phyloP scores from a whole-genome alignment of 331 rosid species.

The Malus hybrid region DNA sequence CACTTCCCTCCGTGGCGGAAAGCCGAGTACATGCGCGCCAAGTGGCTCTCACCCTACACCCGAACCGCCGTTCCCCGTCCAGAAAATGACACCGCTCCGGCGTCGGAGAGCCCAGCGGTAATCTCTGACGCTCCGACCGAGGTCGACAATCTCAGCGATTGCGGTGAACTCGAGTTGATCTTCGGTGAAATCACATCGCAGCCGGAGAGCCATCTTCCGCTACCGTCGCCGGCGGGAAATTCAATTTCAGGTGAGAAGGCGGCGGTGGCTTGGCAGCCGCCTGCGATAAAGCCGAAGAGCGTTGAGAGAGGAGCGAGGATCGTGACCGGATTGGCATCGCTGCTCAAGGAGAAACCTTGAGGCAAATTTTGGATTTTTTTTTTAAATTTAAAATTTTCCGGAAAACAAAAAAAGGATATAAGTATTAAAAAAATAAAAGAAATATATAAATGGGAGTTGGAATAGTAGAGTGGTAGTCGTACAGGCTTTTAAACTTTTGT shows the following conservation, averaged over 20 bases:
- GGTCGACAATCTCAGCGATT: slow-evolving; percentile 17
- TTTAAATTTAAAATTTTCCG: slow-evolving; percentile 6
- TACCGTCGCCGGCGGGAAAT: background rate
- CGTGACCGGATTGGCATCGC: slow-evolving; percentile 89
- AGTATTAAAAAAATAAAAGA: slow-evolving; percentile 12
- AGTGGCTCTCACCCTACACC: slow-evolving; percentile 73
- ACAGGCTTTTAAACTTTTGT: background rate
- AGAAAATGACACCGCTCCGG: slow-evolving; percentile 1
- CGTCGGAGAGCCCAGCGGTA: background rate
- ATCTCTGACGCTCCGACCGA: background rate
- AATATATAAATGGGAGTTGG: slow-evolving; percentile 18
- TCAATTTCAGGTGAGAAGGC: background rate
- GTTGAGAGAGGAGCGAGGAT: slow-evolving; percentile 61
- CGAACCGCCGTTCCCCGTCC: slow-evolving; percentile 20
- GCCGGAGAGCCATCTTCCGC: background rate
- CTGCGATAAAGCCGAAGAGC: slow-evolving; percentile 83
- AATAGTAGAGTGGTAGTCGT: slow-evolving; percentile 17
- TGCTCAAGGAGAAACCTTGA: slow-evolving; percentile 66
- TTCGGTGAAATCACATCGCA: slow-evolving; percentile 42
- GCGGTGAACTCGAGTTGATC: slow-evolving; percentile 60
- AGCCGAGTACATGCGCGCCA: slow-evolving; percentile 75
- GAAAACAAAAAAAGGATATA: slow-evolving; percentile 9
- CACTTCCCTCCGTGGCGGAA: slow-evolving; percentile 95
- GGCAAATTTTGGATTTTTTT: slow-evolving; percentile 27
- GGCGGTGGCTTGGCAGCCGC: slow-evolving; percentile 56